Conservation (phyloP, 2,329 filamentous ascomycete species). For the Trichophyton mentagrophytes region DNA sequence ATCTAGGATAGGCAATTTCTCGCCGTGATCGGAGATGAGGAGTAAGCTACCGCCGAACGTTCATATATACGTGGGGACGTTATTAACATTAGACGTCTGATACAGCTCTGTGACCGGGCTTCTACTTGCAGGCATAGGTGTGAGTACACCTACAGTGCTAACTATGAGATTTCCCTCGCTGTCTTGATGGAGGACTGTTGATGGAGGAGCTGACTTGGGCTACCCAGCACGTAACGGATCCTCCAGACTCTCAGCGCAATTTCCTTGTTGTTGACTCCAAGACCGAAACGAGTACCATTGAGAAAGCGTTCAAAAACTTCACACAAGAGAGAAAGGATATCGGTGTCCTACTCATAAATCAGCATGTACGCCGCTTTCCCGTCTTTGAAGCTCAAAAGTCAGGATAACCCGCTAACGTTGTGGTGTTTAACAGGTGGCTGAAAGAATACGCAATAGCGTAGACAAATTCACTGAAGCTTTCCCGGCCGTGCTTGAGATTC, state of each 20-base stretch:
- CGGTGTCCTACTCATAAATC: conserved; percentile 91
- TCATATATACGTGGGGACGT: not conserved
- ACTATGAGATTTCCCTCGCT: not conserved
- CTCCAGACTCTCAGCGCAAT: conserved; percentile 87
- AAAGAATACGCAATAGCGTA: conserved; percentile 79
- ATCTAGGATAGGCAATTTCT: conserved; percentile 77
- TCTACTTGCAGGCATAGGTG: conserved; percentile 87
- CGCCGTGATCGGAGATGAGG: conserved; percentile 96
- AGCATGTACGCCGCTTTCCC: conserved; percentile 56
- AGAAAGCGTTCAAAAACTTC: conserved; percentile 79
- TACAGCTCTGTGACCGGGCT: conserved; percentile 85
- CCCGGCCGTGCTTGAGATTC: conserved; percentile 91
- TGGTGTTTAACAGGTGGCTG: conserved; percentile 56
- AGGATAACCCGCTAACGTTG: not conserved
- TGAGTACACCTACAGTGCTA: conserved; percentile 36
- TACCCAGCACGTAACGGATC: conserved; percentile 70
- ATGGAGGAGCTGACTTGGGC: not conserved
- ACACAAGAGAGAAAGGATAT: conserved; percentile 89
- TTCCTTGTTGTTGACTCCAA: conserved; percentile 93
- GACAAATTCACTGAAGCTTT: conserved; percentile 91
- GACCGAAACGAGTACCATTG: conserved; percentile 78
- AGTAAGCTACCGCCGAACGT: conserved; percentile 19
- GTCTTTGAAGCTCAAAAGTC: not conserved
- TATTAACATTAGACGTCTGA: not conserved
- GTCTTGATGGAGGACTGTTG: not conserved